Percentiles rank a stretch among this genome's conserved stretches.
Evolutionary conservation across 2,329 filamentous ascomycete genomes (phyloP).

Genomic region (Paecilomyces sp.): DNA sequence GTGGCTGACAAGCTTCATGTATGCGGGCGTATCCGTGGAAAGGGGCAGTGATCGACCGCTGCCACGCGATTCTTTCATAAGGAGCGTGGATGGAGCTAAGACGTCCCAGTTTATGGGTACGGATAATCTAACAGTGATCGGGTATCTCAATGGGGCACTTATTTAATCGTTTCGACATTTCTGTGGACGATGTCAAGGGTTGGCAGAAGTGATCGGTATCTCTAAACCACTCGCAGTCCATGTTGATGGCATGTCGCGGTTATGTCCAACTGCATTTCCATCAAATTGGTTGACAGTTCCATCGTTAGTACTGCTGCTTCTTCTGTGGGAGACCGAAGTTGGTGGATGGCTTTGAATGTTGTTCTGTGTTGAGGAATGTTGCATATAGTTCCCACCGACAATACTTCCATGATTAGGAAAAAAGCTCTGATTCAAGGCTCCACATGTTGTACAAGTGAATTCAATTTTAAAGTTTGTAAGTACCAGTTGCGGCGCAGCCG

Average conservation of each 20-base stretch:
- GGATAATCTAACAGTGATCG: not conserved
- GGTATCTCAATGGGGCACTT: not conserved
- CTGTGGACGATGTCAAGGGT: not conserved
- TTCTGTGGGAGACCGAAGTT: conserved; percentile 11
- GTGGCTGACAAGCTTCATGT: no score
- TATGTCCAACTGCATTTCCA: conserved; percentile 13
- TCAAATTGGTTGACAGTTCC: conserved; percentile 13
- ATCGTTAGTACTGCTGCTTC: conserved; percentile 8
- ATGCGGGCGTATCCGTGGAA: no score
- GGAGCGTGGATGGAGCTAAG: no score
- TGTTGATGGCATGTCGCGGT: conserved; percentile 19
- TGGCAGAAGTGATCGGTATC: conserved; percentile 17
- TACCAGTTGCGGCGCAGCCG: conserved; percentile 20
- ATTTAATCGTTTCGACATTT: not conserved
- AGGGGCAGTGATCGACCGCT: no score
- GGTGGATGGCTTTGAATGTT: conserved; percentile 11
- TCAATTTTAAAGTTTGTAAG: conserved; percentile 34
- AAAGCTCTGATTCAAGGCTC: conserved; percentile 31
- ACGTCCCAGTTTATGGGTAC: no score
- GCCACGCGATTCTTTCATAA: no score
- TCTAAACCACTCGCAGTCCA: conserved; percentile 20
- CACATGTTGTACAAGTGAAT: conserved; percentile 32
- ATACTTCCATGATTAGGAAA: conserved; percentile 31
- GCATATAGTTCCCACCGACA: conserved; percentile 21
- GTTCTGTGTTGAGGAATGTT: conserved; percentile 13